A percentile compares a stretch with the other conserved stretches of the same genome.
Evolutionary conservation across 2,329 filamentous ascomycete genomes (phyloP).

Genomic region (Teratosphaeria gauchensis): DNA sequence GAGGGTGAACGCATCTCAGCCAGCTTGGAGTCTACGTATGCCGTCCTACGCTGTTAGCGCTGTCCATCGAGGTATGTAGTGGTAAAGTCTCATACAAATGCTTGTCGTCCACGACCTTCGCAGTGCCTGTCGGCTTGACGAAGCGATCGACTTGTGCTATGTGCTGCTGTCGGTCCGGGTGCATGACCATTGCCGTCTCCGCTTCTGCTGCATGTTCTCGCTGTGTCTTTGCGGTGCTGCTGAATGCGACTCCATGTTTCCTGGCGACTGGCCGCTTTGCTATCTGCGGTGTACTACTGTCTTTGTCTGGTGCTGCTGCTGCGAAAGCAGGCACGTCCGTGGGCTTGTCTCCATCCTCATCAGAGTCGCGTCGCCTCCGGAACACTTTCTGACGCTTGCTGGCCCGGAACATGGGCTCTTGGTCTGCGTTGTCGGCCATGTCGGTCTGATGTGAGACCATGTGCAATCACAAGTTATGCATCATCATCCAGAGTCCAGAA

Average conservation of each 20-base stretch:
- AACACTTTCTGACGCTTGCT: conserved; percentile 43
- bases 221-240: conserved; percentile 5
- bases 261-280: conserved; percentile 3
- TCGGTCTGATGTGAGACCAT: neutral
- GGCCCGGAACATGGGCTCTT: conserved; percentile 34
- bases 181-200: conserved; percentile 22
- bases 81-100: conserved; percentile 59
- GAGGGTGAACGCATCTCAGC: conserved; percentile 41
- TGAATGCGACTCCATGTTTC: conserved; percentile 23
- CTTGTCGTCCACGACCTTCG: conserved; percentile 54
- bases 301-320: neutral
- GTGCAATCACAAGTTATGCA: neutral
- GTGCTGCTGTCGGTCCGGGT: conserved; percentile 24
- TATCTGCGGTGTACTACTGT: neutral
- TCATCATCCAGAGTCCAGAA: too few relatives aligned
- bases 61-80: conserved; percentile 6
- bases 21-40: conserved; percentile 74
- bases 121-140: conserved; percentile 60
- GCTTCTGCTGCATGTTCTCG: conserved; percentile 3
- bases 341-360: conserved; percentile 13
- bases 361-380: conserved; percentile 32
- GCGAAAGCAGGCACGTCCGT: neutral
- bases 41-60: conserved; percentile 67
- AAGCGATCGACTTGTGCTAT: conserved; percentile 49
- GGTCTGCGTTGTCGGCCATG: conserved; percentile 9